phyloP scores from a whole-genome alignment of 495 filamentous ascomycete species.

The Hypoxylon perforatum region DNA sequence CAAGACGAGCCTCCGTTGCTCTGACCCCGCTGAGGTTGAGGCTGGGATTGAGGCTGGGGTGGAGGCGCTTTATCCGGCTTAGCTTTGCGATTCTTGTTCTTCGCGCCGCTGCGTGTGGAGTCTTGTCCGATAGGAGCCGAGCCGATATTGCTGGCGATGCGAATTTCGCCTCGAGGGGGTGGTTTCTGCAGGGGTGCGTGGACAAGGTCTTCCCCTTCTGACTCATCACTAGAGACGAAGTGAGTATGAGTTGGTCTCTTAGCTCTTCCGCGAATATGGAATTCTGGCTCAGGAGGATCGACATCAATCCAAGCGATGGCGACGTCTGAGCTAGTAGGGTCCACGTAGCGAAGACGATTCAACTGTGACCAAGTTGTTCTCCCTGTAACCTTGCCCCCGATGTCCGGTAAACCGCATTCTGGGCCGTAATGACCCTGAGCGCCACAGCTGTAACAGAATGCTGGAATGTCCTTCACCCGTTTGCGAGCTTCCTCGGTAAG shows the following conservation, averaged over 20 bases:
- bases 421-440: slow-evolving; percentile 49
- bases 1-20: slow-evolving; percentile 6
- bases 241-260: slow-evolving; percentile 52
- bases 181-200: slow-evolving; percentile 46
- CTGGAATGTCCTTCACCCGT: slow-evolving; percentile 52
- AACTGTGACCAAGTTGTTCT: slow-evolving; percentile 48
- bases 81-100: slow-evolving; percentile 17
- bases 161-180: slow-evolving; percentile 42
- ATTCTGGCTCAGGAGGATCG: slow-evolving; percentile 24
- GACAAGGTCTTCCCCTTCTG: slow-evolving; percentile 52
- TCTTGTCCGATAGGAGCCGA: slow-evolving; percentile 16
- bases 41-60: slow-evolving; percentile 1
- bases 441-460: slow-evolving; percentile 58
- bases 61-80: slow-evolving; percentile 13
- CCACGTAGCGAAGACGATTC: slow-evolving; percentile 50
- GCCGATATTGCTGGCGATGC: slow-evolving; percentile 44
- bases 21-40: background rate
- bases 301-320: slow-evolving; percentile 43
- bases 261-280: slow-evolving; percentile 50
- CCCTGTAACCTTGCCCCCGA: slow-evolving; percentile 25
- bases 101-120: background rate
- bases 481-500: slow-evolving; percentile 27
- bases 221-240: slow-evolving; percentile 56
- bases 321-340: slow-evolving; percentile 43
- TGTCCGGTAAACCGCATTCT: slow-evolving; percentile 46